A percentile compares a stretch with the other conserved stretches of the same genome.
These are phyloP conservation scores for Penicillium manginii DNA, from an alignment of 495 filamentous ascomycete genomes.

Conservation along the genomic window DNA sequence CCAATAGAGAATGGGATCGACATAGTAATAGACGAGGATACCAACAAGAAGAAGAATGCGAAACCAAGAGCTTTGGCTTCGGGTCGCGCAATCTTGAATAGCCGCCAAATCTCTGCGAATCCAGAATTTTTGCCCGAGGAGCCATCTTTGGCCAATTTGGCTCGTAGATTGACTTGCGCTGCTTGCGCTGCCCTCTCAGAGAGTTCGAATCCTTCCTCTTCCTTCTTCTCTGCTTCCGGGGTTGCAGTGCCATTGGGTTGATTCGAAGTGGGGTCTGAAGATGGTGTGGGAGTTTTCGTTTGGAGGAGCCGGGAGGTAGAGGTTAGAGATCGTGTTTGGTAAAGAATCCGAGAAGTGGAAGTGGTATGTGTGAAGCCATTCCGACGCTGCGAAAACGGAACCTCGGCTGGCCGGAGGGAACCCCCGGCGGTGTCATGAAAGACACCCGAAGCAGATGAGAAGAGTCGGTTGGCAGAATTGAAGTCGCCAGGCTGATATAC, in stretches of 20 bases:
- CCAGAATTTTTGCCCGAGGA: slow-evolving; percentile 64
- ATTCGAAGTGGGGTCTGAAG: slow-evolving; percentile 19
- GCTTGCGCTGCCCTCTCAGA: slow-evolving; percentile 84
- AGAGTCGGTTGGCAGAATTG: slow-evolving; percentile 23
- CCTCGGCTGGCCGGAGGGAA: slow-evolving; percentile 17
- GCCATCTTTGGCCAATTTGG: slow-evolving; percentile 81
- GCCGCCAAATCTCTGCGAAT: slow-evolving; percentile 77
- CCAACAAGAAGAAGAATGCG: slow-evolving; percentile 80
- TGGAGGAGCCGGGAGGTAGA: slow-evolving; percentile 34
- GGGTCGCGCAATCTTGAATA: slow-evolving; percentile 85
- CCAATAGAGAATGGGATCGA: slow-evolving; percentile 95
- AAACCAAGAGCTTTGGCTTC: slow-evolving; percentile 77
- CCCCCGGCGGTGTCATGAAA: slow-evolving; percentile 22
- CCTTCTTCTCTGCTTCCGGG: slow-evolving; percentile 31
- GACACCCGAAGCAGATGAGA: slow-evolving; percentile 30
- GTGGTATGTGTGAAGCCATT: slow-evolving; percentile 20
- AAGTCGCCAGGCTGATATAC: slow-evolving; percentile 3
- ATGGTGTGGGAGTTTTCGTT: slow-evolving; percentile 25
- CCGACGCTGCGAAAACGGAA: slow-evolving; percentile 20
- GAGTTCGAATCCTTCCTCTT: slow-evolving; percentile 63
- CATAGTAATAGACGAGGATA: slow-evolving; percentile 91
- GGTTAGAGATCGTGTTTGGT: slow-evolving; percentile 33
- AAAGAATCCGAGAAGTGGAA: slow-evolving; percentile 22
- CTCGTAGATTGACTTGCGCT: slow-evolving; percentile 87
- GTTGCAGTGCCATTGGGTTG: slow-evolving; percentile 16